Conservation (phyloP, 1,284 basidiomycete species). For the Puccinia hordei region DNA sequence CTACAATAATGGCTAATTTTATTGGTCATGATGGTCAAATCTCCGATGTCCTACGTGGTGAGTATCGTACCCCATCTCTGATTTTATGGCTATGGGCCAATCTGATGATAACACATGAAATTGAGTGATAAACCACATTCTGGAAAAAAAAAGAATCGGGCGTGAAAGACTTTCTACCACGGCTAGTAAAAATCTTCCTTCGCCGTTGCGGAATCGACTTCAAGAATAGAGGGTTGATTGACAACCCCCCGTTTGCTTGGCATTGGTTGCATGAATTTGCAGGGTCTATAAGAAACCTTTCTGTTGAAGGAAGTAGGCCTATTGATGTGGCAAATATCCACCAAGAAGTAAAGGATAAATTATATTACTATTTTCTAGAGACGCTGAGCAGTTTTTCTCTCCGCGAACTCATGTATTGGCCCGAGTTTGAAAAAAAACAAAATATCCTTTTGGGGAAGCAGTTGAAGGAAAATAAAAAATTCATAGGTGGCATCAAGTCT, state of each 20-base stretch:
- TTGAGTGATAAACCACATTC: neutral
- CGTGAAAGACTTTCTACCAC: slow-evolving; percentile 2
- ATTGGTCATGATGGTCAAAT: neutral
- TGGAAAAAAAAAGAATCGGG: neutral
- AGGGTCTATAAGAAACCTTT: neutral
- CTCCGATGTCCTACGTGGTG: neutral
- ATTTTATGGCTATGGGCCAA: neutral
- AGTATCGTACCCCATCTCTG: neutral
- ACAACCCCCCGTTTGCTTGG: neutral
- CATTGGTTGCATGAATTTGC: neutral
- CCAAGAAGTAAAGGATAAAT: neutral
- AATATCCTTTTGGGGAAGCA: neutral
- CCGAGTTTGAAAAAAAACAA: neutral
- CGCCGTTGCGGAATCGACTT: neutral
- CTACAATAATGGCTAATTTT: neutral
- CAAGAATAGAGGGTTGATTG: neutral
- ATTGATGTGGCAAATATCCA: neutral
- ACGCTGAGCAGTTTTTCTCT: neutral
- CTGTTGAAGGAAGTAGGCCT: neutral
- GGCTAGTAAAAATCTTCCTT: neutral
- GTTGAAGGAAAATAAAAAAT: neutral
- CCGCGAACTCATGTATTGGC: neutral
- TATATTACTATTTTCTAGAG: neutral
- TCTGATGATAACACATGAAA: neutral
- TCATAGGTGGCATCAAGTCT: neutral